phyloP scores from a whole-genome alignment of 2,329 filamentous ascomycete genomes.

The Curvularia eragrostidis region DNA sequence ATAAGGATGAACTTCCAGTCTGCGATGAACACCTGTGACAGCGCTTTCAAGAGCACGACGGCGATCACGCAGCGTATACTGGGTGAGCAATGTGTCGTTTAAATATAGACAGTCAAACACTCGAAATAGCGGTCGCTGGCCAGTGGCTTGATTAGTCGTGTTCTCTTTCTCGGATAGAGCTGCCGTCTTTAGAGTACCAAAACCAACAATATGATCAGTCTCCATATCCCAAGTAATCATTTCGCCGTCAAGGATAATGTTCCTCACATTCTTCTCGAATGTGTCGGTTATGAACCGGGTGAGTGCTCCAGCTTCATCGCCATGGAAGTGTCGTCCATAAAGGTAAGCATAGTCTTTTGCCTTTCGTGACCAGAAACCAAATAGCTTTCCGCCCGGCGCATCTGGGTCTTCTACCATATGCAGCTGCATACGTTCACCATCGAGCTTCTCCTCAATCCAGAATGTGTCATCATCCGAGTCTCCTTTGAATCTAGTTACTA shows the following conservation, averaged over 20 bases:
- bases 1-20: slow-evolving; percentile 83
- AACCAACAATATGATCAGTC: slow-evolving; percentile 82
- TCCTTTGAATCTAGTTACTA: slow-evolving; percentile 71
- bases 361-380: slow-evolving; percentile 93
- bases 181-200: slow-evolving; percentile 92
- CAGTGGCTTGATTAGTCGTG: slow-evolving; percentile 62
- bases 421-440: slow-evolving; percentile 96
- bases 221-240: slow-evolving; percentile 98
- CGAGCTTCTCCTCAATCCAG: slow-evolving; percentile 98
- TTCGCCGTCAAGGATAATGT: slow-evolving; percentile 92
- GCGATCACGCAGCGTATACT: slow-evolving; percentile 82
- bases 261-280: slow-evolving; percentile 78
- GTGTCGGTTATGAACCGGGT: slow-evolving; percentile 80
- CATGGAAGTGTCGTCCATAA: slow-evolving; percentile 79
- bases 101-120: slow-evolving; percentile 92
- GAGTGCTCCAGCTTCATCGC: slow-evolving; percentile 73
- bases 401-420: slow-evolving; percentile 80
- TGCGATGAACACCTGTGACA: slow-evolving; percentile 72
- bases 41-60: slow-evolving; percentile 74
- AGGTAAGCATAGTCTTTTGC: slow-evolving; percentile 96
- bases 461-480: slow-evolving; percentile 77
- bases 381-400: slow-evolving; percentile 72
- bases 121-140: slow-evolving; percentile 77
- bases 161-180: slow-evolving; percentile 81
- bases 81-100: slow-evolving; percentile 79